Evolutionary conservation across 2,329 filamentous ascomycete genomes (phyloP), one percentile per base, ranked within the genome.

Genomic region (Phaeophleospora eucalypticola): DNA sequence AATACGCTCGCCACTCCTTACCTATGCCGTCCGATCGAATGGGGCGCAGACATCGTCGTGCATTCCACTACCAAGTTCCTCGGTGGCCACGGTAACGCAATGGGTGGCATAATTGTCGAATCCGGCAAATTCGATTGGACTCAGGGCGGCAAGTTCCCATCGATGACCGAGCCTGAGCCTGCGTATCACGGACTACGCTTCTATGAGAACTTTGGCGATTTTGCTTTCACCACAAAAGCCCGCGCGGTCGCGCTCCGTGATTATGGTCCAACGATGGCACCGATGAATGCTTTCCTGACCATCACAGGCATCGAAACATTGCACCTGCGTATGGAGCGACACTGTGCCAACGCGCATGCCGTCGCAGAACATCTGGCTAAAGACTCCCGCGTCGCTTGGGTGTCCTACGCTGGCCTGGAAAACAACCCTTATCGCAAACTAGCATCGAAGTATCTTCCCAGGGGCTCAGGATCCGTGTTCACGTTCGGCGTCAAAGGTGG

Each of bases 121-220:
- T 48, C 49, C 0, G 49, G 49, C n/a, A 52, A 52, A 43, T 52
- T 52, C 20, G 49, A 52, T 41, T 52, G 49, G 49, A 48, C 37
- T 36, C 44, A 45, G 19, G 46, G 46, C 2, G 45, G 36, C 36
- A 44, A 41, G 24, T 52, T 52, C 17, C 49, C 49, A 37, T 43
- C 41, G 16, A 52, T 52, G 49, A 49, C 49, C 34, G 45, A 52
- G 34, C 49, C 49, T 10, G 45, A 48, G 35, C 42, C 45, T 43
- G 49, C 45, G 20, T 52, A 52, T 38, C 45, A 52, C 21, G 49
- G 49, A 15, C 46, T 52, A 19, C 45, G 46, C 34, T 52, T 52
- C 35, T 49, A 49, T 38, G 49, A 52, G 35, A 49, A 49, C 19
- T 52, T 52, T 41, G 49, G 49, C 19, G 45, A 48, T 34, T 49